phyloP scores from a whole-genome alignment of 495 filamentous ascomycete genomes.

The Hypomontagnella submonticulosa region DNA sequence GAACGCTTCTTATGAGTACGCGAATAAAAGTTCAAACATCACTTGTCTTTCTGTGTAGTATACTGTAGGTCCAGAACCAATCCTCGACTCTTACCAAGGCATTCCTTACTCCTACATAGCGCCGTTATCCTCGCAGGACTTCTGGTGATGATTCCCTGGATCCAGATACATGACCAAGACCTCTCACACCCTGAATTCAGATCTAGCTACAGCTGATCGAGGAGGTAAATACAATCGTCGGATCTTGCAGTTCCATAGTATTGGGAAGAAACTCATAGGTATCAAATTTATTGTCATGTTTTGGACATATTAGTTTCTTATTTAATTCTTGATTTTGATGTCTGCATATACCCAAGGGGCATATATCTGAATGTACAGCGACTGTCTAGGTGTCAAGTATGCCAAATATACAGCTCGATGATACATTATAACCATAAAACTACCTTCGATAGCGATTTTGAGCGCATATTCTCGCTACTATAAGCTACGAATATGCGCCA shows the following conservation, averaged over 20 bases:
- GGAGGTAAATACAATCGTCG: slow-evolving; percentile 38
- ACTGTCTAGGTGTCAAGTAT: no score
- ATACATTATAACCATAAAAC: no score
- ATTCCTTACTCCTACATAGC: not conserved
- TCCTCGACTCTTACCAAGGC: no score
- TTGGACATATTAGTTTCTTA: no score
- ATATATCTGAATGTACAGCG: no score
- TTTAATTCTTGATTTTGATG: no score
- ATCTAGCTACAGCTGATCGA: slow-evolving; percentile 16
- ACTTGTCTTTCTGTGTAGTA: slow-evolving; percentile 16
- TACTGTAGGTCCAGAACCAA: slow-evolving; percentile 10
- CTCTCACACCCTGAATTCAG: slow-evolving; percentile 7
- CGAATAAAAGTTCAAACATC: slow-evolving; percentile 9
- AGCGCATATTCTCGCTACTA: no score
- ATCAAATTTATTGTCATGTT: not conserved
- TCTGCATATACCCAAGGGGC: no score
- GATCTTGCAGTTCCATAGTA: slow-evolving; percentile 8
- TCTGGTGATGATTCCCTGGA: slow-evolving; percentile 18
- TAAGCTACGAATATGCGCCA: no score
- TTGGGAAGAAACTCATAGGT: not conserved
- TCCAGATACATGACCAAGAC: slow-evolving; percentile 14
- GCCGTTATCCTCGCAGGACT: slow-evolving; percentile 19
- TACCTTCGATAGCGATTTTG: no score
- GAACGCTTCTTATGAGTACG: slow-evolving; percentile 8
- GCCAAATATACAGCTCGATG: no score